Evolutionary conservation across 345 rosid genomes (phyloP).

Genomic region (Gossypium mustelinum): DNA sequence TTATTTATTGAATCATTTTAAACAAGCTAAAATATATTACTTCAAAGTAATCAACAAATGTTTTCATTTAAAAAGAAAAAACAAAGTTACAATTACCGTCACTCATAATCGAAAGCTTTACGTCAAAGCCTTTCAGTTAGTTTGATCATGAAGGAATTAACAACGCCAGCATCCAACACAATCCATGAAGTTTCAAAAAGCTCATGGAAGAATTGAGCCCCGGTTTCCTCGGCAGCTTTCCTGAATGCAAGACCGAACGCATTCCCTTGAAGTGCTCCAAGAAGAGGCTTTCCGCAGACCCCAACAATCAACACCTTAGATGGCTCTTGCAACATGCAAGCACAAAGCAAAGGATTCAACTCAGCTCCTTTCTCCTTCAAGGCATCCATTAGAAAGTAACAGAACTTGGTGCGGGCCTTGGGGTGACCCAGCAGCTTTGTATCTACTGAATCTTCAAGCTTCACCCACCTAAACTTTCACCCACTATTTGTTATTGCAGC

Average conservation of each 20-base stretch:
- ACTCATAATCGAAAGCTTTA: conserved; percentile 3
- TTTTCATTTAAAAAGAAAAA: background rate
- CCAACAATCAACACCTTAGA: conserved; percentile 80
- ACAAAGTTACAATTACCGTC: background rate
- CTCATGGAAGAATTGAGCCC: conserved; percentile 85
- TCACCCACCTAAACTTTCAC: conserved; percentile 92
- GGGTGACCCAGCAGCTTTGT: conserved; percentile 80
- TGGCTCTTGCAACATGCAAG: conserved; percentile 66
- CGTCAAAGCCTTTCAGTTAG: conserved; percentile 76
- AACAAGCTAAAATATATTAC: conserved; percentile 10
- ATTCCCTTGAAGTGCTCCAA: conserved; percentile 89
- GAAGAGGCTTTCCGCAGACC: conserved; percentile 87
- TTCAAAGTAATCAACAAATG: conserved; percentile 9
- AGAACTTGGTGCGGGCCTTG: conserved; percentile 87
- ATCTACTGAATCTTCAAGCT: conserved; percentile 78
- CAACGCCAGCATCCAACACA: conserved; percentile 60
- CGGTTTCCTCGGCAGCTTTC: conserved; percentile 76
- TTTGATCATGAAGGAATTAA: conserved; percentile 82
- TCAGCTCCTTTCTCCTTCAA: conserved; percentile 88
- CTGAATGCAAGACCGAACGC: conserved; percentile 85
- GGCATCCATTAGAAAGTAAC: conserved; percentile 97
- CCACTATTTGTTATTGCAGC: conserved; percentile 79
- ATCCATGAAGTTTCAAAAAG: conserved; percentile 98
- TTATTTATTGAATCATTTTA: conserved; percentile 13
- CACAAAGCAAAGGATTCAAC: conserved; percentile 87